phyloP scores from a whole-genome alignment of 768 basidiomycete genomes.

The Mycena amicta region DNA sequence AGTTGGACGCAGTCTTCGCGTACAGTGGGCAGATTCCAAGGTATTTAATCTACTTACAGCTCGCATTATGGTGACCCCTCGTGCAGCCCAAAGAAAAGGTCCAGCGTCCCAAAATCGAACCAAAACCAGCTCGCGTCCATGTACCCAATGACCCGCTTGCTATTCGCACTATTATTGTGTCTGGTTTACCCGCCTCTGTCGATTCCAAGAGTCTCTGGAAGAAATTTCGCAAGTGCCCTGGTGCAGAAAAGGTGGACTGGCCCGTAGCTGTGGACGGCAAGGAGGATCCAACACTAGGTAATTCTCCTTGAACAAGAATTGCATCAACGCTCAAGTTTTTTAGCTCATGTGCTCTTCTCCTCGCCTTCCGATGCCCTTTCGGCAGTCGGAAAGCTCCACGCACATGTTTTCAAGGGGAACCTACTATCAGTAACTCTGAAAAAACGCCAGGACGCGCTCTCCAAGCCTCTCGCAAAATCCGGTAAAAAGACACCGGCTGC shows the following conservation, averaged over 20 bases:
- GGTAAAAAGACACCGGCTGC: constrained; percentile 27
- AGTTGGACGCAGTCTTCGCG: constrained; percentile 69
- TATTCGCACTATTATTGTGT: constrained; percentile 76
- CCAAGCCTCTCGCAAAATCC: constrained; percentile 44
- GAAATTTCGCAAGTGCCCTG: constrained; percentile 78
- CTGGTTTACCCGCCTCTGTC: constrained; percentile 66
- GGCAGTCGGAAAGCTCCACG: constrained; percentile 81
- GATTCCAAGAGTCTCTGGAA: constrained; percentile 80
- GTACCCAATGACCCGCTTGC: constrained; percentile 72
- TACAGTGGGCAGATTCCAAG: constrained; percentile 82
- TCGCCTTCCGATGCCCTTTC: constrained; percentile 68
- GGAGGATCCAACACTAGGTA: constrained; percentile 54
- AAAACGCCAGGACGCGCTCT: constrained; percentile 74
- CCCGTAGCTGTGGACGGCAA: constrained; percentile 53
- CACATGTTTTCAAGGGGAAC: constrained; percentile 88
- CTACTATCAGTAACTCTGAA: constrained; percentile 87
- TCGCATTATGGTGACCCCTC: not conserved
- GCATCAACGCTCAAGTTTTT: not conserved
- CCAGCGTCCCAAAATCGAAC: constrained; percentile 36
- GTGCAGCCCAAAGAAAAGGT: constrained; percentile 48
- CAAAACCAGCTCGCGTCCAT: constrained; percentile 35
- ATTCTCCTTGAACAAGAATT: not conserved
- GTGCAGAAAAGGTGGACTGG: constrained; percentile 78
- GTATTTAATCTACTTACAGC: constrained; percentile 43
- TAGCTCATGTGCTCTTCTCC: constrained; percentile 75